Conservation (phyloP, 768 basidiomycete genomes). For the Calocybe cyanea region DNA sequence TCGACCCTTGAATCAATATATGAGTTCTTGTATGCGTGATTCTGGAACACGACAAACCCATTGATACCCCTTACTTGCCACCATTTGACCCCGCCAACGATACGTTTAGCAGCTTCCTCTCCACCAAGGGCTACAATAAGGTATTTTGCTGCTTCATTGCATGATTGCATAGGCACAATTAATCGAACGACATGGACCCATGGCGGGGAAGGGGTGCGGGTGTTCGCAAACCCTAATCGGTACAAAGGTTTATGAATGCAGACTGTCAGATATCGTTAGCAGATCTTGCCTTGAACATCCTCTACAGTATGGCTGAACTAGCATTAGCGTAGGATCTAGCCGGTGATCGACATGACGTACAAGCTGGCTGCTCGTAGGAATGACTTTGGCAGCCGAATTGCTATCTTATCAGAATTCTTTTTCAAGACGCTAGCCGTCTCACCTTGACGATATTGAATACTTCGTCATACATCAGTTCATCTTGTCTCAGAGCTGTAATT, state of each 20-base stretch:
- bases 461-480: conserved; percentile 80
- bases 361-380: conserved; percentile 71
- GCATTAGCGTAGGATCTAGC: background rate
- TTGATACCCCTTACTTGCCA: conserved; percentile 90
- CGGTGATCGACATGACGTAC: conserved; percentile 28
- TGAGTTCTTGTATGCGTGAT: background rate
- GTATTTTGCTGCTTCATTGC: conserved; percentile 68
- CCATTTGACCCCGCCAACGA: conserved; percentile 93
- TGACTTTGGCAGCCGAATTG: conserved; percentile 33
- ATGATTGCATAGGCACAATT: conserved; percentile 69
- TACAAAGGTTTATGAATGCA: background rate
- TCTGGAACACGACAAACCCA: conserved; percentile 47
- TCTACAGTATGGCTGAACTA: conserved; percentile 67
- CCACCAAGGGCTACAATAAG: conserved; percentile 83
- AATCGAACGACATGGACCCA: conserved; percentile 74
- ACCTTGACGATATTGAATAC: conserved; percentile 77
- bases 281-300: conserved; percentile 58
- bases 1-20: conserved; percentile 52
- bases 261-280: background rate
- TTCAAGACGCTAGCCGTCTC: conserved; percentile 13
- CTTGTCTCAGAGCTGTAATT: conserved; percentile 51
- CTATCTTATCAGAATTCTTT: background rate
- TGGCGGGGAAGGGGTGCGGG: conserved; percentile 79
- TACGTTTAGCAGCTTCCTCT: conserved; percentile 60
- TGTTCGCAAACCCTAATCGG: conserved; percentile 62